Base-by-base conservation (phyloP, 495 filamentous ascomycete genomes). In the Tetracladium setigerum region DNA sequence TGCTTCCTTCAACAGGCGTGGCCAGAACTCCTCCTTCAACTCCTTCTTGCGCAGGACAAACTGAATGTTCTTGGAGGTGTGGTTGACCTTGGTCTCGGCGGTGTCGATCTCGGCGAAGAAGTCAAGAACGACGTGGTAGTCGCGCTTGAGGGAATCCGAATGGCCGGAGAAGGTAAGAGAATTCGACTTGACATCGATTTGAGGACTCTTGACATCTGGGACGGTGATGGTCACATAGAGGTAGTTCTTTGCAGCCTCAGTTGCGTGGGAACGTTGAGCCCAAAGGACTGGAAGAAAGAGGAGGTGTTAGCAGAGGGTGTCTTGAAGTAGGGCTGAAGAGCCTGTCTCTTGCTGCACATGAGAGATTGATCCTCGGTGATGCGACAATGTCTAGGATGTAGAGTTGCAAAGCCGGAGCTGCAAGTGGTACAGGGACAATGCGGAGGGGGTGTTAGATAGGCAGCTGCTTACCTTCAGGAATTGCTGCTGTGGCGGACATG, bases 1-100 rank as follows among this genome's bases (percentile, higher is more conserved):
- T 32, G 67, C 67, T 19, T 87, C 85, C 81, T 96, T 95, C 60
- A 95, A 70, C 47, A 98, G 76, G 55, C 92, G 81, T 33, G 92
- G 92, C 92, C 92, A 98, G 76, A 82, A 97, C 60, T 88, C 86
- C 49, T 81, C 73, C 67, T 87, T 85, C 24, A 89, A 73, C 56
- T 94, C 89, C 84, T 96, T 95, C 86, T 98, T 98, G 65, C 84
- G 77, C 69, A 98, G 77, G 59, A 92, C 83, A 57, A 97, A 67
- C 72, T 94, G 86, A 51, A 95, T 74, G 59, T 87, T 87, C 59
- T 89, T 84, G 57, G 79, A 73, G 31, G 82, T 89, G 74, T 94
- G 84, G 76, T 87, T 76, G 54, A 81, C 75, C 70, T 88, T 90
- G 74, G 77, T 86, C 60, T 84, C 78, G 35, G 78, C 76, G 36